These are phyloP conservation scores for Vigna hirtella DNA, from an alignment of 306 rosid genomes.

Conservation along the genomic window DNA sequence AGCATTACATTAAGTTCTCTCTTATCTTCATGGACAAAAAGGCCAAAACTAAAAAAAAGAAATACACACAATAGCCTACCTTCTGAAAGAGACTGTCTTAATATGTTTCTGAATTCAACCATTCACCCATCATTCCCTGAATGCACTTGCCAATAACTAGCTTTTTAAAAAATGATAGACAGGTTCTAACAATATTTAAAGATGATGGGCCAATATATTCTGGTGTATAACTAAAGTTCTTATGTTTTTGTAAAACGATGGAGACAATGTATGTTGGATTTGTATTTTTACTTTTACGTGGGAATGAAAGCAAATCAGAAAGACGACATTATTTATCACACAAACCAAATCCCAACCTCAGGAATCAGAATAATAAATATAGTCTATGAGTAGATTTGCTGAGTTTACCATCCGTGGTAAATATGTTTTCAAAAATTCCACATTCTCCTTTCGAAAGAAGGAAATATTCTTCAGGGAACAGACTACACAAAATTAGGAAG, in stretches of 20 bases:
- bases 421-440: conserved; percentile 21
- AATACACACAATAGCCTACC: background rate
- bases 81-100: background rate
- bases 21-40: background rate
- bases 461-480: conserved; percentile 40
- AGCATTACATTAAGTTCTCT: conserved; percentile 2
- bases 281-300: background rate
- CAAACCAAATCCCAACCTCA: conserved; percentile 22
- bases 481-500: conserved; percentile 44
- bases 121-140: conserved; percentile 28
- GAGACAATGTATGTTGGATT: background rate
- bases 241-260: background rate
- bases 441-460: conserved; percentile 29
- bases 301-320: background rate
- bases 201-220: conserved; percentile 14
- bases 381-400: conserved; percentile 27
- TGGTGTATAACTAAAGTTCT: background rate
- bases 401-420: conserved; percentile 39
- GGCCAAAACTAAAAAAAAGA: background rate
- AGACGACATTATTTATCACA: conserved; percentile 1
- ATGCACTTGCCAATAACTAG: conserved; percentile 5
- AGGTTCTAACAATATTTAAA: conserved; percentile 2
- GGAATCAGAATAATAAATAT: conserved; percentile 20
- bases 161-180: conserved; percentile 8
- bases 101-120: conserved; percentile 6